A percentile compares a stretch with the other conserved stretches of the same genome.
Evolutionary conservation across 2,329 filamentous ascomycete genomes (phyloP).

Genomic region (Verticillium albo-atrum): DNA sequence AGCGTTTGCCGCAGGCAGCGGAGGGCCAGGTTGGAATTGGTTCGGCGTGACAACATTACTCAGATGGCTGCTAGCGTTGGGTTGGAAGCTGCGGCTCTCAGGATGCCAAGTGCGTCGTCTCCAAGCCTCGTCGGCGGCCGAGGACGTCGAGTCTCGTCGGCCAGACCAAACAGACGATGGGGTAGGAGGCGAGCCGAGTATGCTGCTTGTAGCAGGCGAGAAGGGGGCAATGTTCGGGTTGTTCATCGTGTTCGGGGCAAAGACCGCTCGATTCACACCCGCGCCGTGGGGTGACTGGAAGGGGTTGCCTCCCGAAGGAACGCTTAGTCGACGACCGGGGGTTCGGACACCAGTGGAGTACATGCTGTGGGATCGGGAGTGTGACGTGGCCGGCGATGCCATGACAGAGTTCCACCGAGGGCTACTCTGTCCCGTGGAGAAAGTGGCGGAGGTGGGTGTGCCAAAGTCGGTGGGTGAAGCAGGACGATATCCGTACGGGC

Average conservation of each 20-base stretch:
- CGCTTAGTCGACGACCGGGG: slow-evolving; percentile 72
- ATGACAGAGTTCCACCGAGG: slow-evolving; percentile 67
- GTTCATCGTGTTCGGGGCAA: slow-evolving; percentile 49
- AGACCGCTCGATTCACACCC: slow-evolving; percentile 51
- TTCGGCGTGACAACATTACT: slow-evolving; percentile 70
- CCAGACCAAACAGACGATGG: slow-evolving; percentile 55
- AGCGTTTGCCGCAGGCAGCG: slow-evolving; percentile 40
- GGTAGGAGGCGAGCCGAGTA: slow-evolving; percentile 61
- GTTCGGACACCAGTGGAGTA: slow-evolving; percentile 60
- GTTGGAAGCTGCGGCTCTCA: slow-evolving; percentile 60
- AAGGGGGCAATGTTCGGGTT: slow-evolving; percentile 51
- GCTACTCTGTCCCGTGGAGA: slow-evolving; percentile 71
- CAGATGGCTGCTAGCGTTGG: slow-evolving; percentile 66
- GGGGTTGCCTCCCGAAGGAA: slow-evolving; percentile 70
- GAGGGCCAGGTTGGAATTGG: slow-evolving; percentile 51
- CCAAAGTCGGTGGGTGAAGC: slow-evolving; percentile 71
- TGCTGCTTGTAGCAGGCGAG: slow-evolving; percentile 52
- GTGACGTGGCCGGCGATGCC: slow-evolving; percentile 67
- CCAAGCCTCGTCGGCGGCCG: slow-evolving; percentile 68
- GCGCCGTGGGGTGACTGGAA: slow-evolving; percentile 62
- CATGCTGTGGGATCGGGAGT: slow-evolving; percentile 68
- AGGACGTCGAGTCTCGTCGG: slow-evolving; percentile 60
- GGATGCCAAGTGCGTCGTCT: slow-evolving; percentile 89
- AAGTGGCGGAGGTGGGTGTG: slow-evolving; percentile 80
- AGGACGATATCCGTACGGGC: slow-evolving; percentile 61